Base-by-base conservation (phyloP, 805 yeast species). In the Yamadazyma scolyti region DNA sequence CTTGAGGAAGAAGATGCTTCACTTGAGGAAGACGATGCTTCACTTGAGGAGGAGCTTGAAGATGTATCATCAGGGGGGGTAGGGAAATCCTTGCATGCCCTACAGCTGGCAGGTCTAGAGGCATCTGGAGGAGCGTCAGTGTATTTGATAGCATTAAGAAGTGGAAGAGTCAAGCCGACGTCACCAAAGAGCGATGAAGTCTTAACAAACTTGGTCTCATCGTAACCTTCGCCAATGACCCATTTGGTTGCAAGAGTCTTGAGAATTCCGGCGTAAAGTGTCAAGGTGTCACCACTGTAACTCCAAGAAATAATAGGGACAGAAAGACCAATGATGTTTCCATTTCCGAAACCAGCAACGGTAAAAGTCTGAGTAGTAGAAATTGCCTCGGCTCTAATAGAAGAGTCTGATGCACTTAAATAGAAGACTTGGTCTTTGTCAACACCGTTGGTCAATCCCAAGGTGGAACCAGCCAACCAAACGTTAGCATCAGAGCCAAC, bases 141-240 rank as follows among this genome's bases (percentile, higher is more conserved):
- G 21, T 39, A 44, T 10, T 10, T 25, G 14, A 43, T 21, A 16
- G 40, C 43, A 29, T 36, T 40, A 9, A 35, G 25, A 12, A 37
- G 5, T 9, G 36, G 37, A 12, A 34, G 16, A 22, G 20, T 34
- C 13, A 25, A 27, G 17, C 47, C 49, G 15, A 33, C 18, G 13
- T 43, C 46, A 15, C 39, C 34, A 25, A 29, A 35, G 10, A 38
- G 30, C 7, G 36, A 19, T 3, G 36, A 27, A 6, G 25, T 35
- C 10, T 21, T 31, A 6, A 24, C 11, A 22, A 46, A 39, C 6
- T 17, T 3, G 9, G 16, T 5, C 5, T 23, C n/a, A 24, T 34
- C 35, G 34, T 49, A 49, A 17, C 51, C 52, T n/a, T 38, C 17
- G 30, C 54, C 54, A 27, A 48, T 46, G 5, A 28, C 16, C 25